Evolutionary conservation across 1,284 basidiomycete species (phyloP).

Genomic region (Moesziomyces parantarcticus): DNA sequence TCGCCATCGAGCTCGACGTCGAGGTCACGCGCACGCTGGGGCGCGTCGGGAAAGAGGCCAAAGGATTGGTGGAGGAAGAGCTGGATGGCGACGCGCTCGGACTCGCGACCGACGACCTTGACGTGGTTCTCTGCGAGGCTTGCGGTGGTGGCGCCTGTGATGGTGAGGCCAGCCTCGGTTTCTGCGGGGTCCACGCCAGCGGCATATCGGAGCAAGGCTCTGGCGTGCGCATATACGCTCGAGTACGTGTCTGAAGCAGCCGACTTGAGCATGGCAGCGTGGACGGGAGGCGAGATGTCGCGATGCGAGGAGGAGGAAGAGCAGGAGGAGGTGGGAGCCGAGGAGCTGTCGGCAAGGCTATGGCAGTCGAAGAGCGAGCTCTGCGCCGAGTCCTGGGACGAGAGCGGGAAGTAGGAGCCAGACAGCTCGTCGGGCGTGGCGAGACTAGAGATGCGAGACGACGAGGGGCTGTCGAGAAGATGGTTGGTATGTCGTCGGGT

Average conservation of each 20-base stretch:
- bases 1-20: slow-evolving; percentile 54
- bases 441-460: slow-evolving; percentile 18
- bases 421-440: slow-evolving; percentile 34
- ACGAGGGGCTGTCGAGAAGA: slow-evolving; percentile 30
- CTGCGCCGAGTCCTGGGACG: slow-evolving; percentile 47
- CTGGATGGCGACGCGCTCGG: slow-evolving; percentile 61
- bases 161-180: slow-evolving; percentile 44
- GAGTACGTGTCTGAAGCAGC: slow-evolving; percentile 33
- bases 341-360: slow-evolving; percentile 39
- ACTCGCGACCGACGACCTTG: slow-evolving; percentile 64
- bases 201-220: slow-evolving; percentile 64
- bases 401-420: slow-evolving; percentile 44
- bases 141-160: slow-evolving; percentile 21
- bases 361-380: slow-evolving; percentile 47
- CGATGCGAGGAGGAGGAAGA: slow-evolving; percentile 36
- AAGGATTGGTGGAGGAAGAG: slow-evolving; percentile 60
- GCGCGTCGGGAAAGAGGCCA: slow-evolving; percentile 42
- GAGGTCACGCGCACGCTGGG: slow-evolving; percentile 16
- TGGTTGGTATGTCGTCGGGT: slow-evolving; percentile 4
- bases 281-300: slow-evolving; percentile 31
- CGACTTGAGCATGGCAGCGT: slow-evolving; percentile 14
- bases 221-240: slow-evolving; percentile 68
- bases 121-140: slow-evolving; percentile 41
- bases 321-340: slow-evolving; percentile 29
- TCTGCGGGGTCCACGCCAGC: slow-evolving; percentile 45